Conservation (phyloP, 768 basidiomycete genomes). For the Phlebiopsis flavidoalba region DNA sequence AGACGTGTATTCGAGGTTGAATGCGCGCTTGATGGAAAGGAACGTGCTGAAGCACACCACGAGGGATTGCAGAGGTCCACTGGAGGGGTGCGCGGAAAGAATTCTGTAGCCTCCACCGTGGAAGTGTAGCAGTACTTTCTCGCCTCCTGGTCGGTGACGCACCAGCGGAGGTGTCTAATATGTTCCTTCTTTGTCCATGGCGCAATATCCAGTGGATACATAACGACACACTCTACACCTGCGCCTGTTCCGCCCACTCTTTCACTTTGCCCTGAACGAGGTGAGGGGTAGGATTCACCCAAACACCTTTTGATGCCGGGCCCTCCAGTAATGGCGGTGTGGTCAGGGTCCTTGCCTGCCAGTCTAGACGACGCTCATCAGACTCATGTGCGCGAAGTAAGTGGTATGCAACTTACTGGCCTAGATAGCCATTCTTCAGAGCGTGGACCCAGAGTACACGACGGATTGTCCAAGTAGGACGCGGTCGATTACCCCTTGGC, state of each 20-base stretch:
- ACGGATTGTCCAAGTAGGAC: neutral
- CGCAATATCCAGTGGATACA: constrained; percentile 23
- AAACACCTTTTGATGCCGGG: constrained; percentile 7
- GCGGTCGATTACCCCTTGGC: neutral
- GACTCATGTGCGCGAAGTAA: neutral
- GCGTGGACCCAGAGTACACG: neutral
- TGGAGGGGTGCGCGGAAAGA: constrained; percentile 53
- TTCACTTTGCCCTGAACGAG: constrained; percentile 18
- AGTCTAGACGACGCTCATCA: too few relatives aligned
- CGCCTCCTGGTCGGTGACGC: constrained; percentile 38
- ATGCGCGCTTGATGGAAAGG: constrained; percentile 40
- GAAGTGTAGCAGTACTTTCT: constrained; percentile 51
- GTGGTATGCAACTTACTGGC: neutral
- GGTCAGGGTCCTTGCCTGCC: neutral
- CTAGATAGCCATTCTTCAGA: neutral
- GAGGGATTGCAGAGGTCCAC: constrained; percentile 38
- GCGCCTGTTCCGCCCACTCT: constrained; percentile 10
- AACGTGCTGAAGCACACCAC: constrained; percentile 42
- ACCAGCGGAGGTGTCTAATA: constrained; percentile 20
- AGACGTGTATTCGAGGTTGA: constrained; percentile 74
- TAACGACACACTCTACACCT: constrained; percentile 9
- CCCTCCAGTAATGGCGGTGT: constrained; percentile 4
- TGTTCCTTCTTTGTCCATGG: constrained; percentile 14
- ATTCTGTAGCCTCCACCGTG: constrained; percentile 59
- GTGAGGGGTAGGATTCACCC: constrained; percentile 10